Evolutionary conservation across 805 yeast genomes (phyloP).

Genomic region (Candida orba): DNA sequence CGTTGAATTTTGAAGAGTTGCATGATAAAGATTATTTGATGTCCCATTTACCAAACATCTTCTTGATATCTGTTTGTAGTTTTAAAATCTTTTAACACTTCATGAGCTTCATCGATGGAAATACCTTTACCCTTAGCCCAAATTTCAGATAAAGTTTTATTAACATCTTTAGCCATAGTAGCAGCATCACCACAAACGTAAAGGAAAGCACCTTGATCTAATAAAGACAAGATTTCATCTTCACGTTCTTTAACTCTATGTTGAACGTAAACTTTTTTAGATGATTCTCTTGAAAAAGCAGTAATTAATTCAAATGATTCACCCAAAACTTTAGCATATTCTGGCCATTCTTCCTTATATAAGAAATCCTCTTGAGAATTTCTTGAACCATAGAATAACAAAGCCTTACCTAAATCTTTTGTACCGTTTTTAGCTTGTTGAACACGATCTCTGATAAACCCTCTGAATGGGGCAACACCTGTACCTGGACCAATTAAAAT

Average conservation of each 20-base stretch:
- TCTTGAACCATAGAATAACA: slow-evolving; percentile 87
- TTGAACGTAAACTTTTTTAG: slow-evolving; percentile 74
- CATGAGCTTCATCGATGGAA: slow-evolving; percentile 61
- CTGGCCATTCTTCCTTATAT: slow-evolving; percentile 86
- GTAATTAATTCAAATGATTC: slow-evolving; percentile 62
- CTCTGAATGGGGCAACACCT: slow-evolving; percentile 98
- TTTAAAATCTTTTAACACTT: slow-evolving; percentile 69
- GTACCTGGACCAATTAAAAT: slow-evolving; percentile 98
- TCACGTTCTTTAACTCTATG: slow-evolving; percentile 55
- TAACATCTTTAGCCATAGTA: slow-evolving; percentile 93
- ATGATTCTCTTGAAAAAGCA: slow-evolving; percentile 79
- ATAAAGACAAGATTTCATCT: slow-evolving; percentile 30
- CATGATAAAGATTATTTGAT: too few species aligned
- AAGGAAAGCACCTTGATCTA: slow-evolving; percentile 76
- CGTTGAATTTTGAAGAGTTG: too few species aligned
- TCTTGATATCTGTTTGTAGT: slow-evolving; percentile 89
- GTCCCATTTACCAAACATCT: slow-evolving; percentile 76
- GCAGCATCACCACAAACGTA: slow-evolving; percentile 98
- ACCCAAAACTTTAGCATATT: slow-evolving; percentile 49
- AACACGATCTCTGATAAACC: slow-evolving; percentile 85
- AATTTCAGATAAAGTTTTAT: slow-evolving; percentile 56
- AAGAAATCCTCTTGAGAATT: slow-evolving; percentile 70
- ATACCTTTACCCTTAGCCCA: slow-evolving; percentile 57
- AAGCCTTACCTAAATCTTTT: slow-evolving; percentile 56
- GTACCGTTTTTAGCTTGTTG: slow-evolving; percentile 39